Percentiles rank a stretch among this genome's conserved stretches.
phyloP scores from a whole-genome alignment of 345 rosid species.

The Dimocarpus longan region DNA sequence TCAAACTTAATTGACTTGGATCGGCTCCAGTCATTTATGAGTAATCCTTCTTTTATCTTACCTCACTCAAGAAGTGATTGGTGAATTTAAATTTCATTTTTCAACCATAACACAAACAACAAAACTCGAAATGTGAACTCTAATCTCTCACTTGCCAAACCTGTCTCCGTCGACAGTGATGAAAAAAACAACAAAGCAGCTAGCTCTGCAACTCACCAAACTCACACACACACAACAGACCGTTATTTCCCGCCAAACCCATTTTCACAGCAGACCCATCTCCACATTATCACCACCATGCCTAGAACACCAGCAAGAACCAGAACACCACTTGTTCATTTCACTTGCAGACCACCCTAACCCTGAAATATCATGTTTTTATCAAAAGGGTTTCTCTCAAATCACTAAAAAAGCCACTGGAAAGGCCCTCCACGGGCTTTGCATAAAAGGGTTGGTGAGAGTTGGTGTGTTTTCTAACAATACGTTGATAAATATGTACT shows the following conservation, averaged over 20 bases:
- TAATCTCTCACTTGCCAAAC: not conserved
- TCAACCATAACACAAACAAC: no score
- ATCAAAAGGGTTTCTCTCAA: slow-evolving; percentile 76
- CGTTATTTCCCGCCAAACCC: slow-evolving; percentile 27
- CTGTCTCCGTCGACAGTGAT: not conserved
- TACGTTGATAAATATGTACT: slow-evolving; percentile 73
- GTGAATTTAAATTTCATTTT: no score
- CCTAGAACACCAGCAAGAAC: slow-evolving; percentile 19
- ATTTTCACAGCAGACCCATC: slow-evolving; percentile 25
- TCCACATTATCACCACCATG: slow-evolving; percentile 47
- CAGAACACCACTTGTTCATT: slow-evolving; percentile 23
- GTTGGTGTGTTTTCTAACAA: slow-evolving; percentile 50
- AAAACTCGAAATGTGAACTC: not conserved
- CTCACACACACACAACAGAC: not conserved
- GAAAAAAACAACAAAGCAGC: not conserved
- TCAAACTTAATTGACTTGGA: no score
- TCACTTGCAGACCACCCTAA: slow-evolving; percentile 58
- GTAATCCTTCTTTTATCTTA: no score
- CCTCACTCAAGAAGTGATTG: no score
- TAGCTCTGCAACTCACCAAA: slow-evolving; percentile 19
- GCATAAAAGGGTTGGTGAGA: slow-evolving; percentile 52
- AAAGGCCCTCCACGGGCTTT: slow-evolving; percentile 75
- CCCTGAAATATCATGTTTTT: slow-evolving; percentile 62
- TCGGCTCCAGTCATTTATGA: no score
- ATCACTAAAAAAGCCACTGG: slow-evolving; percentile 55